Percentiles rank a stretch among this genome's conserved stretches.
phyloP scores from a whole-genome alignment of 176 grass and related monocot species.

The Phyllostachys edulis region DNA sequence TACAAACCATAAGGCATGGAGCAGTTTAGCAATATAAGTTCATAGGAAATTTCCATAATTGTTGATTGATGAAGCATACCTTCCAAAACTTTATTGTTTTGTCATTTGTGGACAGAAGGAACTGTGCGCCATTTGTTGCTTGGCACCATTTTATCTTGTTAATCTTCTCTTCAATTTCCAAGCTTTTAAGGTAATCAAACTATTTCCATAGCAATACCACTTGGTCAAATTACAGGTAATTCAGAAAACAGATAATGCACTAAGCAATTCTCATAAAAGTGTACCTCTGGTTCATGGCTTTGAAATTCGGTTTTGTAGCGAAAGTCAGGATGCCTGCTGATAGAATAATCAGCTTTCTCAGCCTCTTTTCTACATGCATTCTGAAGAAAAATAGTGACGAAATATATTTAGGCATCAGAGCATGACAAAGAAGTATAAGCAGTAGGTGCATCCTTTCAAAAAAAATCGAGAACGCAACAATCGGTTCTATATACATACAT shows the following conservation, averaged over 20 bases:
- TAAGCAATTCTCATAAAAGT: constrained; percentile 21
- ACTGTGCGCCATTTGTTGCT: constrained; percentile 64
- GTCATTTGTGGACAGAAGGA: constrained; percentile 96
- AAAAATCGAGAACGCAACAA: neutral
- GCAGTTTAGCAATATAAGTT: neutral
- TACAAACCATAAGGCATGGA: neutral
- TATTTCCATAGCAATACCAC: constrained; percentile 40
- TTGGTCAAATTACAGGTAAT: constrained; percentile 40
- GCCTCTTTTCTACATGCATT: constrained; percentile 66
- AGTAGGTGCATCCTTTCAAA: neutral
- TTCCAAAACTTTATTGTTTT: constrained; percentile 99
- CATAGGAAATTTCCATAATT: constrained; percentile 13
- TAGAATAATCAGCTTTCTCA: constrained; percentile 77
- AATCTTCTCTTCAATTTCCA: constrained; percentile 99
- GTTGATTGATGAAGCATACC: constrained; percentile 46
- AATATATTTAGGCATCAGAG: constrained; percentile 34
- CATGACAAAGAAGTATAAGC: neutral
- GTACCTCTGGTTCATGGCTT: constrained; percentile 99
- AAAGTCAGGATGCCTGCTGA: constrained; percentile 83
- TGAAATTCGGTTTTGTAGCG: constrained; percentile 98
- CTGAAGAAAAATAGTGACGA: constrained; percentile 46
- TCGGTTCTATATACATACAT: constrained; percentile 57
- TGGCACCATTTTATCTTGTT: constrained; percentile 97
- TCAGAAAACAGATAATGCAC: constrained; percentile 9
- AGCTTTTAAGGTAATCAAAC: constrained; percentile 99